phyloP scores from a whole-genome alignment of 2,329 filamentous ascomycete species.

The Akanthomyces muscarius region DNA sequence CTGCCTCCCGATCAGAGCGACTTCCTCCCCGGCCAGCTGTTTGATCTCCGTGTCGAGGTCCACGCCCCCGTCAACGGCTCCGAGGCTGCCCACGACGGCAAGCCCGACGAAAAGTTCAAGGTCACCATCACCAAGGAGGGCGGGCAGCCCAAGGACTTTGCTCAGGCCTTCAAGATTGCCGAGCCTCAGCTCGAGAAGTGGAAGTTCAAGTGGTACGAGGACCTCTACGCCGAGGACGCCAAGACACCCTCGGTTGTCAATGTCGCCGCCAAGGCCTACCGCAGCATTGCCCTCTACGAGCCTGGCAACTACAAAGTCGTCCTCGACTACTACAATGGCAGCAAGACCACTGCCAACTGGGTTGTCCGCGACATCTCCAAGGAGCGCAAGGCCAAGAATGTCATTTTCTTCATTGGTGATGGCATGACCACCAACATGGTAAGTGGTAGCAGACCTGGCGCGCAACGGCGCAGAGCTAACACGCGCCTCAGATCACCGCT shows the following conservation, averaged over 20 bases:
- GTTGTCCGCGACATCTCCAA: constrained; percentile 66
- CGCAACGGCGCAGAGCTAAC: constrained; percentile 17
- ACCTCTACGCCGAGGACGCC: constrained; percentile 73
- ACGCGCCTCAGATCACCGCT: constrained; percentile 55
- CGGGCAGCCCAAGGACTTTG: constrained; percentile 47
- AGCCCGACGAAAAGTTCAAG: constrained; percentile 70
- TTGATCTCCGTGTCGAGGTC: constrained; percentile 79
- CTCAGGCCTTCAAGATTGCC: constrained; percentile 63
- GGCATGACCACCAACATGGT: constrained; percentile 71
- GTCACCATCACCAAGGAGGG: constrained; percentile 68
- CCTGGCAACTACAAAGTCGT: constrained; percentile 76
- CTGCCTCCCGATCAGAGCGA: constrained; percentile 65
- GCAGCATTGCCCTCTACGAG: constrained; percentile 70
- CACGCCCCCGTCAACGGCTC: constrained; percentile 79
- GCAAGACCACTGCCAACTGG: constrained; percentile 72
- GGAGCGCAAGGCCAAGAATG: constrained; percentile 75
- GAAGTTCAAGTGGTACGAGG: constrained; percentile 82
- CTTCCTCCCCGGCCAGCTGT: constrained; percentile 78
- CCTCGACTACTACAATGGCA: constrained; percentile 68
- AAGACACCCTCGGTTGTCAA: constrained; percentile 69
- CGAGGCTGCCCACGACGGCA: constrained; percentile 65
- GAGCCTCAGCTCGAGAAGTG: constrained; percentile 75
- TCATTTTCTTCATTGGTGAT: constrained; percentile 78
- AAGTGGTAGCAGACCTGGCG: constrained; percentile 17
- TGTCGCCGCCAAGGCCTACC: constrained; percentile 74